Percentiles rank a stretch among this genome's conserved stretches.
phyloP scores from a whole-genome alignment of 305 asterid species.

The Salvia sclarea region DNA sequence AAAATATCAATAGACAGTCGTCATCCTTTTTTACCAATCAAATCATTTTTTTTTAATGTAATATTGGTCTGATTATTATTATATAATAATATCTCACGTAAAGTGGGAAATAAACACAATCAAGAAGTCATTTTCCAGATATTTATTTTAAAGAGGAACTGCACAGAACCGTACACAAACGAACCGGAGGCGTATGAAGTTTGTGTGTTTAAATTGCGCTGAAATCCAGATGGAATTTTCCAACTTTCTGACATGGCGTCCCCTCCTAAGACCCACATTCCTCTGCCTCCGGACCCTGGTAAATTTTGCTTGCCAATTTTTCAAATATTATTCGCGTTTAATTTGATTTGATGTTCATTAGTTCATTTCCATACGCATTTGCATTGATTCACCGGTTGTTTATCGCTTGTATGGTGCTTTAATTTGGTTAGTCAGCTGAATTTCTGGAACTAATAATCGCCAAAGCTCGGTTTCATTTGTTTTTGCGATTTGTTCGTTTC shows the following conservation, averaged over 20 bases:
- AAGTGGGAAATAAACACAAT: neutral
- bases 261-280: slow-evolving; percentile 56
- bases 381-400: slow-evolving; percentile 21
- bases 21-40: no score
- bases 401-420: slow-evolving; percentile 11
- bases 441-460: slow-evolving; percentile 13
- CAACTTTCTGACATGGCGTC: slow-evolving; percentile 65
- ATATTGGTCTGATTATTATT: no score
- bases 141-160: slow-evolving; percentile 15
- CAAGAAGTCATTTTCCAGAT: neutral
- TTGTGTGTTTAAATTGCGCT: slow-evolving; percentile 34
- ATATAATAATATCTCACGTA: no score
- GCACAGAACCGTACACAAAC: slow-evolving; percentile 31
- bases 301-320: neutral
- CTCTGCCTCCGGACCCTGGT: slow-evolving; percentile 74
- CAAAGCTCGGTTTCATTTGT: neutral
- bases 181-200: slow-evolving; percentile 37
- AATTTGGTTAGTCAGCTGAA: slow-evolving; percentile 16
- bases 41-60: no score
- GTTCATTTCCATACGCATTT: slow-evolving; percentile 16
- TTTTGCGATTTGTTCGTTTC: slow-evolving; percentile 10
- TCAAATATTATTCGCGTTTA: neutral
- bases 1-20: no score
- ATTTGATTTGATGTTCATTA: slow-evolving; percentile 31
- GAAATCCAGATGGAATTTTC: slow-evolving; percentile 37